Evolutionary conservation across 2,329 filamentous ascomycete species (phyloP).

Genomic region (Alternaria arbusti): DNA sequence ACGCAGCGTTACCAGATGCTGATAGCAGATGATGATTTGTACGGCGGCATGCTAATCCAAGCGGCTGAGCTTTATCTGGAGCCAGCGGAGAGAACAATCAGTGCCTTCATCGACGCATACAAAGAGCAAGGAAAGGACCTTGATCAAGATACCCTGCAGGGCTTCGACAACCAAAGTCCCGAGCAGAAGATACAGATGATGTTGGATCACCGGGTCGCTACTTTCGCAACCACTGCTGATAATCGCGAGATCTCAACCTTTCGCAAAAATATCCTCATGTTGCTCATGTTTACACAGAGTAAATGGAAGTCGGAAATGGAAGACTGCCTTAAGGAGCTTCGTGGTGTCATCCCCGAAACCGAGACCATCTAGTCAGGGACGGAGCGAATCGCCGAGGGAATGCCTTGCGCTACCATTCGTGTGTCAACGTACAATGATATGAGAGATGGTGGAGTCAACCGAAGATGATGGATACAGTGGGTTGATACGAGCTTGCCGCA

Average conservation of each 20-base stretch:
- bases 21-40: background rate
- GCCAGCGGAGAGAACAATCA: background rate
- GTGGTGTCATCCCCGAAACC: background rate
- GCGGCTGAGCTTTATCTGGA: background rate
- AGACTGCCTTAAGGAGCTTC: background rate
- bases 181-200: background rate
- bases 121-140: background rate
- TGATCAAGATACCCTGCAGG: background rate
- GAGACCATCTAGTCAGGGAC: background rate
- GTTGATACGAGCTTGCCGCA: background rate
- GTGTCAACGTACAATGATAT: background rate
- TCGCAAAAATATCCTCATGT: background rate
- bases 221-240: background rate
- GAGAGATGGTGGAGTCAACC: background rate
- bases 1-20: background rate
- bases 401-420: background rate
- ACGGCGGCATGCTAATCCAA: background rate
- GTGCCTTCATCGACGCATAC: background rate
- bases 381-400: background rate
- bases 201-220: background rate
- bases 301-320: background rate
- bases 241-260: background rate
- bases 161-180: background rate
- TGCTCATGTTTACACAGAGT: background rate
- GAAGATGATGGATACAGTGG: background rate